phyloP scores from a whole-genome alignment of 2,329 filamentous ascomycete genomes.

The Cercospora sesami region DNA sequence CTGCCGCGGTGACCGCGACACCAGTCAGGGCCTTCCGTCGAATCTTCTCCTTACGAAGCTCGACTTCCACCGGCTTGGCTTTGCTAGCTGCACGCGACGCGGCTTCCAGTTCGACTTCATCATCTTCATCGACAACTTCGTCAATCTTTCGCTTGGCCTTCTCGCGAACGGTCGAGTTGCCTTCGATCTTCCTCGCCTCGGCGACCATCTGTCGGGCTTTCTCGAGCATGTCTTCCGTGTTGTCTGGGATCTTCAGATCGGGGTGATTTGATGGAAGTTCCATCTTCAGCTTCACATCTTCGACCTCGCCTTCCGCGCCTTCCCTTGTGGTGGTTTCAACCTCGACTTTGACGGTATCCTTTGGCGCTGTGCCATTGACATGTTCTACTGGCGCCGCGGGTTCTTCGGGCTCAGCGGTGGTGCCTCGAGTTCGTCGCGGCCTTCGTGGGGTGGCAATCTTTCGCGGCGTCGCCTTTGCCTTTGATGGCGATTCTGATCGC shows the following conservation, averaged over 20 bases:
- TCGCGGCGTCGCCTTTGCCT: conserved; percentile 45
- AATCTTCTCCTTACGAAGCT: conserved; percentile 81
- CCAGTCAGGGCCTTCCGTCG: conserved; percentile 83
- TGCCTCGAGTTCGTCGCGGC: conserved; percentile 46
- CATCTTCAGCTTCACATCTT: conserved; percentile 71
- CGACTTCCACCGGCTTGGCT: conserved; percentile 71
- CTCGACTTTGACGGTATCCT: conserved; percentile 64
- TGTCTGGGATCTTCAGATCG: conserved; percentile 71
- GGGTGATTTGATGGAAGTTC: conserved; percentile 69
- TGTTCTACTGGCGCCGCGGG: conserved; percentile 32
- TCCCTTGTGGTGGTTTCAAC: conserved; percentile 65
- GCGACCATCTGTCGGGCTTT: conserved; percentile 87
- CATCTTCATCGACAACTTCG: conserved; percentile 59
- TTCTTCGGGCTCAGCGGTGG: conserved; percentile 35
- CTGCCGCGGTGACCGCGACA: conserved; percentile 78
- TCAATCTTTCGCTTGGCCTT: conserved; percentile 71
- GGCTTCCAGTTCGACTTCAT: conserved; percentile 51
- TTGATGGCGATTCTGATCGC: conserved; percentile 60
- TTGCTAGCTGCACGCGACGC: conserved; percentile 60
- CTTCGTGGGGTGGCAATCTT: conserved; percentile 57
- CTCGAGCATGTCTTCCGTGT: conserved; percentile 73
- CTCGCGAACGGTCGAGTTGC: conserved; percentile 37
- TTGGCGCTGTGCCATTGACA: conserved; percentile 24
- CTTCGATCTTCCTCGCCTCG: conserved; percentile 60
- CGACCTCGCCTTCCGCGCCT: conserved; percentile 56